These are phyloP conservation scores for Lactarius indigo DNA, from an alignment of 768 basidiomycete species.

Conservation along the genomic window DNA sequence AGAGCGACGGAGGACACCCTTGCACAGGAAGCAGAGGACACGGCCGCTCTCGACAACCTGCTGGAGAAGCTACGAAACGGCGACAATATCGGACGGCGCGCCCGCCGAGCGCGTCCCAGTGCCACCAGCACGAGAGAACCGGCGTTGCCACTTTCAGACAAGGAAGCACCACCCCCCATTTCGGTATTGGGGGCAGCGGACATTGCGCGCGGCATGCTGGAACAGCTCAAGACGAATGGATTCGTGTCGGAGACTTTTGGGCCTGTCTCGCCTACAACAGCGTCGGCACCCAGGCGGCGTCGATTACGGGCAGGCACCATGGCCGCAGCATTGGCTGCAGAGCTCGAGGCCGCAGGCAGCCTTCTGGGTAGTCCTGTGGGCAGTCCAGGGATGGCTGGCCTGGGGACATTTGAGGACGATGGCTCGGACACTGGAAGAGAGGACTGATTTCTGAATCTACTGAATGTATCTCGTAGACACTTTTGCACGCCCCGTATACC, in stretches of 20 bases:
- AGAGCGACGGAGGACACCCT: slow-evolving; percentile 42
- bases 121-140: slow-evolving; percentile 34
- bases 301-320: slow-evolving; percentile 24
- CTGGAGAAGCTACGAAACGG: slow-evolving; percentile 72
- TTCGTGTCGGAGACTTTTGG: slow-evolving; percentile 40
- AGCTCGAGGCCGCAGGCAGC: slow-evolving; percentile 23
- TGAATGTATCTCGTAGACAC: slow-evolving; percentile 18
- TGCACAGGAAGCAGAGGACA: slow-evolving; percentile 49
- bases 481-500: not conserved
- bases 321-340: slow-evolving; percentile 23
- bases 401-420: not conserved
- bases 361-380: slow-evolving; percentile 9
- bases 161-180: slow-evolving; percentile 25
- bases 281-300: slow-evolving; percentile 25
- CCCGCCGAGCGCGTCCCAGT: slow-evolving; percentile 47
- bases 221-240: slow-evolving; percentile 66
- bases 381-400: slow-evolving; percentile 11
- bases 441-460: slow-evolving; percentile 6
- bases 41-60: slow-evolving; percentile 59
- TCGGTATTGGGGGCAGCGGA: slow-evolving; percentile 43
- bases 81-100: slow-evolving; percentile 55
- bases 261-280: slow-evolving; percentile 27
- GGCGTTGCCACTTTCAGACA: slow-evolving; percentile 34
- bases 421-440: slow-evolving; percentile 24
- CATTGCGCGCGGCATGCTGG: slow-evolving; percentile 72